phyloP scores from a whole-genome alignment of 2,329 filamentous ascomycete genomes.

The Fusarium verticillioides region DNA sequence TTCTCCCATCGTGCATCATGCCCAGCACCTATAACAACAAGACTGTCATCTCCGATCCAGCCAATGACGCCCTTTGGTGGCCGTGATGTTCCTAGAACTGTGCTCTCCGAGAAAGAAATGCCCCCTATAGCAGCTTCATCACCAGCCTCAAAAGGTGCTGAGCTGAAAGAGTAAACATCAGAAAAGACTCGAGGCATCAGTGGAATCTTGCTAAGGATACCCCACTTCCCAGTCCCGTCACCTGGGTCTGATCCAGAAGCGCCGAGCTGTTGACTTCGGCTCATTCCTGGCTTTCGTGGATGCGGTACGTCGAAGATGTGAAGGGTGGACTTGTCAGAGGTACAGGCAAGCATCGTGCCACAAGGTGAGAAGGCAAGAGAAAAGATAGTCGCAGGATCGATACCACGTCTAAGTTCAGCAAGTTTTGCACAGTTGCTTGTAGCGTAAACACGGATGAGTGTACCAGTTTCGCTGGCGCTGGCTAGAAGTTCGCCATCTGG shows the following conservation, averaged over 20 bases:
- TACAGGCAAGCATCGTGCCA: constrained; percentile 84
- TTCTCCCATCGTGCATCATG: constrained; percentile 88
- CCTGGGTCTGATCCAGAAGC: constrained; percentile 53
- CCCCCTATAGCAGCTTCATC: constrained; percentile 70
- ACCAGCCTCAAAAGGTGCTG: constrained; percentile 82
- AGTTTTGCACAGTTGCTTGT: constrained; percentile 83
- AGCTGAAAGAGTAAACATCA: constrained; percentile 88
- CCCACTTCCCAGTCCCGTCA: constrained; percentile 79
- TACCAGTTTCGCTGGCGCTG: constrained; percentile 91
- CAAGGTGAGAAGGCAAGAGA: constrained; percentile 89
- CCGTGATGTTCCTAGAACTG: constrained; percentile 62
- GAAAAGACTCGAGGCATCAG: constrained; percentile 88
- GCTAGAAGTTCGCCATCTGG: constrained; percentile 83
- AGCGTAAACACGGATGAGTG: constrained; percentile 86
- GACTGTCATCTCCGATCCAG: constrained; percentile 79
- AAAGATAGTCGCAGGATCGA: constrained; percentile 88
- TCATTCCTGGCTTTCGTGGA: constrained; percentile 54
- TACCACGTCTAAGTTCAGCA: constrained; percentile 86
- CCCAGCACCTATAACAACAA: constrained; percentile 83
- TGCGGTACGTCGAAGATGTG: constrained; percentile 90
- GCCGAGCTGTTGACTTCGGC: constrained; percentile 47
- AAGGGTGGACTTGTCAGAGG: constrained; percentile 95
- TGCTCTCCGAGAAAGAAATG: constrained; percentile 56
- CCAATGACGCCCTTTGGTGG: constrained; percentile 86
- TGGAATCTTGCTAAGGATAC: constrained; percentile 83